phyloP scores from a whole-genome alignment of 129 eudicot genomes.

The Dittrichia graveolens region DNA sequence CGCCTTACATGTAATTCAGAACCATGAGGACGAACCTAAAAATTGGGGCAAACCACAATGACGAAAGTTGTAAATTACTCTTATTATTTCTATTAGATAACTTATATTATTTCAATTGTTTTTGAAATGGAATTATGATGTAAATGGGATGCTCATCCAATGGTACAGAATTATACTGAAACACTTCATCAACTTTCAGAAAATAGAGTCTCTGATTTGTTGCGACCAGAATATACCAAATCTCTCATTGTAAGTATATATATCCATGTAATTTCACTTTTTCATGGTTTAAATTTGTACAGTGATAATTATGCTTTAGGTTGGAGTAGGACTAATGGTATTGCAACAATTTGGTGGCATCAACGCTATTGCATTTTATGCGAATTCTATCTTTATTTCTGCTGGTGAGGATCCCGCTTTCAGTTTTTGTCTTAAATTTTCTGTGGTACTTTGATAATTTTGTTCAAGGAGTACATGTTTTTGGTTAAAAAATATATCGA shows the following conservation, averaged over 20 bases:
- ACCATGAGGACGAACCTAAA: no score
- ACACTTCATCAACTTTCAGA: constrained; percentile 53
- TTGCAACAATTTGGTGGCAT: constrained; percentile 87
- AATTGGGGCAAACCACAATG: no score
- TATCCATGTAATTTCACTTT: not conserved
- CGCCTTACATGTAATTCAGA: no score
- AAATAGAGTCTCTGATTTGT: constrained; percentile 53
- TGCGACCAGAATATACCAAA: constrained; percentile 71
- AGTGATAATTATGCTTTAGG: constrained; percentile 41
- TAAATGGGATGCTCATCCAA: not conserved
- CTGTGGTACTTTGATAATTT: not conserved
- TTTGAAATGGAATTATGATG: not conserved
- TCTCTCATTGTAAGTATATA: constrained; percentile 62
- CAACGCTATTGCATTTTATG: constrained; percentile 77
- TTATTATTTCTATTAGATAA: not conserved
- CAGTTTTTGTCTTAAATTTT: not conserved
- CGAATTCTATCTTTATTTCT: constrained; percentile 66
- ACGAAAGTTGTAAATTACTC: no score
- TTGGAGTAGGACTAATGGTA: constrained; percentile 85
- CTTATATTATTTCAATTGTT: constrained; percentile 1
- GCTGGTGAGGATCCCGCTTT: constrained; percentile 56
- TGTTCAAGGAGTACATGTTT: not conserved
- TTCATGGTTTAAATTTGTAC: not conserved
- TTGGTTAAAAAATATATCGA: not conserved
- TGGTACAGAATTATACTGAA: constrained; percentile 79